Evolutionary conservation across 495 filamentous ascomycete species (phyloP).

Genomic region (Lasiosphaeria hispida): DNA sequence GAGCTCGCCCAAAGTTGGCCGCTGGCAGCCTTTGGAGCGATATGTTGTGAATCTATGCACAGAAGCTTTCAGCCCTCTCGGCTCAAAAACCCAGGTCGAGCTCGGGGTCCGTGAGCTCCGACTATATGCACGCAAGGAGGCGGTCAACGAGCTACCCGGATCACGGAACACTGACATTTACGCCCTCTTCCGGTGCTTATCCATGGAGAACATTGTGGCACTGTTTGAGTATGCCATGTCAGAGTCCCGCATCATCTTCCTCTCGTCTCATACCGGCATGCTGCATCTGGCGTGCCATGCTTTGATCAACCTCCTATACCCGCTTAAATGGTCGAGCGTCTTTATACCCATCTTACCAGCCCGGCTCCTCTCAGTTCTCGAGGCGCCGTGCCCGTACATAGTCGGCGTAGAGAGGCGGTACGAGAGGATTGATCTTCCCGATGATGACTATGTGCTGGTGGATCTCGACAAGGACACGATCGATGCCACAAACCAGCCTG

Average conservation of each 20-base stretch:
- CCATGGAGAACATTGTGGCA: conserved; percentile 85
- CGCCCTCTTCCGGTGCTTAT: conserved; percentile 84
- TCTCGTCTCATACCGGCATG: conserved; percentile 96
- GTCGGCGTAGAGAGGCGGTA: conserved; percentile 93
- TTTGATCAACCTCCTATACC: conserved; percentile 80
- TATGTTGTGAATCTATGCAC: conserved; percentile 98
- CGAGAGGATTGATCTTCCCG: conserved; percentile 84
- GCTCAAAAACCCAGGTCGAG: conserved; percentile 94
- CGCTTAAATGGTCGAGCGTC: conserved; percentile 86
- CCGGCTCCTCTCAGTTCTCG: conserved; percentile 80
- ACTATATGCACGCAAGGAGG: conserved; percentile 89
- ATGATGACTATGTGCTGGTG: conserved; percentile 95
- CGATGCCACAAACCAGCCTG: conserved; percentile 71
- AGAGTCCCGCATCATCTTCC: conserved; percentile 91
- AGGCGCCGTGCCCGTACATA: conserved; percentile 96
- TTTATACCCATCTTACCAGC: conserved; percentile 91
- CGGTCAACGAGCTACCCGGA: conserved; percentile 88
- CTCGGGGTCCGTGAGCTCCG: conserved; percentile 85
- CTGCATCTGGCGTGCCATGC: conserved; percentile 87
- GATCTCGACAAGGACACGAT: conserved; percentile 90
- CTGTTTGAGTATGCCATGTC: conserved; percentile 91
- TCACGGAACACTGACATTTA: conserved; percentile 91
- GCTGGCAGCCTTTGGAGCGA: conserved; percentile 94
- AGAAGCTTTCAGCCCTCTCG: conserved; percentile 85
- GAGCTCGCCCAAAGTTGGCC: conserved; percentile 86